A percentile compares a stretch with the other conserved stretches of the same genome.
Evolutionary conservation across 2,329 filamentous ascomycete genomes (phyloP).

Genomic region (Exophiala oligosperma): DNA sequence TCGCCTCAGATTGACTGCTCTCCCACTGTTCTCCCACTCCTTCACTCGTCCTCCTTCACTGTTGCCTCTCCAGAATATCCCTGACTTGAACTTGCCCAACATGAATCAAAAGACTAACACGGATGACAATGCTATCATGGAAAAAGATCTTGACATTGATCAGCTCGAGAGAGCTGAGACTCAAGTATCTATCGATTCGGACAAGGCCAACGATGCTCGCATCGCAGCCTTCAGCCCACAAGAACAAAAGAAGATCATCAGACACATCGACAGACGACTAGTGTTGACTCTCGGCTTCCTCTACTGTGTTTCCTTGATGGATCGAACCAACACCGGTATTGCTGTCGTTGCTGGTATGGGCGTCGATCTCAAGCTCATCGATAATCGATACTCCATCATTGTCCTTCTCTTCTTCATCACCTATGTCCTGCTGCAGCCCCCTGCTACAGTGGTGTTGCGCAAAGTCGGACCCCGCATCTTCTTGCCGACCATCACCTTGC

Average conservation of each 20-base stretch:
- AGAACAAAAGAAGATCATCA: constrained; percentile 70
- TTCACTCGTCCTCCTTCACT: no score
- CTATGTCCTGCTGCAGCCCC: constrained; percentile 71
- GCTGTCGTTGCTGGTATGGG: constrained; percentile 65
- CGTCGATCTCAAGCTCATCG: constrained; percentile 24
- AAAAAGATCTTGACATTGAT: constrained; percentile 16
- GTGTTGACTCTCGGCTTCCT: constrained; percentile 63
- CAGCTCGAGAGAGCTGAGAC: constrained; percentile 18
- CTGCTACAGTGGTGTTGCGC: constrained; percentile 67
- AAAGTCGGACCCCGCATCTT: constrained; percentile 55
- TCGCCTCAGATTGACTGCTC: background rate
- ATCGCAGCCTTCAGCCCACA: constrained; percentile 35
- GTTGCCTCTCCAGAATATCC: no score
- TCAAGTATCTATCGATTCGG: constrained; percentile 12
- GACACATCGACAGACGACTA: constrained; percentile 66
- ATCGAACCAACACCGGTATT: constrained; percentile 71
- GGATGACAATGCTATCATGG: constrained; percentile 4
- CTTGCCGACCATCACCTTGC: constrained; percentile 26
- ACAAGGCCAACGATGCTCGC: constrained; percentile 17
- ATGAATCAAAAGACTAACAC: constrained; percentile 1
- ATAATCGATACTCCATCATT: constrained; percentile 55
- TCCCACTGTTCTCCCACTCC: background rate
- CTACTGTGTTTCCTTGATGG: constrained; percentile 77
- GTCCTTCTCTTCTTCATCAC: constrained; percentile 74
- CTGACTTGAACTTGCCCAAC: background rate